Base-by-base conservation (phyloP, 208 protist species). In the Trypanosoma vivax region DNA sequence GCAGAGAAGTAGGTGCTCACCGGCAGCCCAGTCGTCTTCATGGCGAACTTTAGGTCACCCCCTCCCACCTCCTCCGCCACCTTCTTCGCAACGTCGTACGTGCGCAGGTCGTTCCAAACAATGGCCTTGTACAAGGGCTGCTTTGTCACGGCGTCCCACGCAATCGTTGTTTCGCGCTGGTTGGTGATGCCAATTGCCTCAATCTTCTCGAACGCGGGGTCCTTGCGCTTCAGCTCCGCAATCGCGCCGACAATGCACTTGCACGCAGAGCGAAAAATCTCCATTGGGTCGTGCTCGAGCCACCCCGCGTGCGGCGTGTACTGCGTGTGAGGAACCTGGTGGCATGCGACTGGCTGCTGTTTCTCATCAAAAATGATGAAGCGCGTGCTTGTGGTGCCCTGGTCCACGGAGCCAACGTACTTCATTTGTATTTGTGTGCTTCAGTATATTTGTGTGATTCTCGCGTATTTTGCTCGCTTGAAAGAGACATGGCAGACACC, bases 91-190 rank as follows among this genome's bases (percentile, higher is more conserved):
- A 88, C 48, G 16, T 79, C 65, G 41, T 69, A 60, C 16, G 90
- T 94, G 21, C 92, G 77, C 2, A 73, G 57, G 50, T 96, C 91
- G 41, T 73, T 84, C 94, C 94, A 97, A 0, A 97, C 88, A 40
- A 99, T 97, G 5, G 96, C 94, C 50, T 98, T 95, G 73, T 89
- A 90, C 5, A 99, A 72, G 6, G 97, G 96, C 50, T 87, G 65
- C 9, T 95, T 94, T 0, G 95, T 98, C 14, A 53, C 50, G 41
- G 73, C 68, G 63, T 99, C 97, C 98, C 98, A 99, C n/a, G 97
- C 87, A 14, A 99, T 73, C 1, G 92, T 89, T 7, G 97, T 99
- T 70, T 99, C 98, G 31, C 98, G 83, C 71, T 99, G 98, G 72
- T 99, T 99, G 23, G 98, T 99, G 41, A 99, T 94, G 18, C 97